These are phyloP conservation scores for Mucor piriformis DNA, from an alignment of 371 early-diverging fungal genomes.

Conservation along the genomic window DNA sequence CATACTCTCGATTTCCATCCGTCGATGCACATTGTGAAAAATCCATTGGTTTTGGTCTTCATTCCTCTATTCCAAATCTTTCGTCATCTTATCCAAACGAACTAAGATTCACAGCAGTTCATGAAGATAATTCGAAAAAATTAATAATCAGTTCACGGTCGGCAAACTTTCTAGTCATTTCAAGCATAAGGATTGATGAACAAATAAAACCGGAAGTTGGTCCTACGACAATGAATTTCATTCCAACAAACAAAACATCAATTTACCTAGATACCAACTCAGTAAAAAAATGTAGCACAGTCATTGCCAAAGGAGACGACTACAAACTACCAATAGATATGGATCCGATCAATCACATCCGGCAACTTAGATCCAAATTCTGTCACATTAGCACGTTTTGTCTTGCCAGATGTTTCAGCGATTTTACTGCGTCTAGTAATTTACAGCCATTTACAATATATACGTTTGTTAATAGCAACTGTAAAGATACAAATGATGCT, in stretches of 20 bases:
- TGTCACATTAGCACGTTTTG: slow-evolving; percentile 13
- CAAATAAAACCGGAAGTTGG: slow-evolving; percentile 17
- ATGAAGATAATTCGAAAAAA: slow-evolving; percentile 17
- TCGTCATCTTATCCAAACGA: slow-evolving; percentile 14
- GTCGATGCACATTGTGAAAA: slow-evolving; percentile 19
- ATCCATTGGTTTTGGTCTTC: slow-evolving; percentile 2
- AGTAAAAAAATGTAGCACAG: slow-evolving; percentile 9
- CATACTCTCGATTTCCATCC: slow-evolving; percentile 15
- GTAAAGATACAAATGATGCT: slow-evolving; percentile 21
- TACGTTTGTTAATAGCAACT: slow-evolving; percentile 13
- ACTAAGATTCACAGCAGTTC: slow-evolving; percentile 8
- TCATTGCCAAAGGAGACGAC: slow-evolving; percentile 8
- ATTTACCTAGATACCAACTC: slow-evolving; percentile 16
- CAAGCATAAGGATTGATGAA: slow-evolving; percentile 17
- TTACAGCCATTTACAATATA: slow-evolving; percentile 20
- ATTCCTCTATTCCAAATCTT: slow-evolving; percentile 14
- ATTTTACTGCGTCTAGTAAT: slow-evolving; percentile 13
- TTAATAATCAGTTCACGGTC: slow-evolving; percentile 11
- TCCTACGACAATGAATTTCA: slow-evolving; percentile 15
- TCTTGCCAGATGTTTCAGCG: slow-evolving; percentile 20
- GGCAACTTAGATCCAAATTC: slow-evolving; percentile 21
- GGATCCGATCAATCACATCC: slow-evolving; percentile 16
- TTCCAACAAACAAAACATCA: slow-evolving; percentile 17
- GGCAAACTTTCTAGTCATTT: slow-evolving; percentile 12
- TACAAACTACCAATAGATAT: slow-evolving; percentile 16